A percentile compares a stretch with the other conserved stretches of the same genome.
Conservation (phyloP, 2,329 filamentous ascomycete species). For the Xylariaceae sp. region DNA sequence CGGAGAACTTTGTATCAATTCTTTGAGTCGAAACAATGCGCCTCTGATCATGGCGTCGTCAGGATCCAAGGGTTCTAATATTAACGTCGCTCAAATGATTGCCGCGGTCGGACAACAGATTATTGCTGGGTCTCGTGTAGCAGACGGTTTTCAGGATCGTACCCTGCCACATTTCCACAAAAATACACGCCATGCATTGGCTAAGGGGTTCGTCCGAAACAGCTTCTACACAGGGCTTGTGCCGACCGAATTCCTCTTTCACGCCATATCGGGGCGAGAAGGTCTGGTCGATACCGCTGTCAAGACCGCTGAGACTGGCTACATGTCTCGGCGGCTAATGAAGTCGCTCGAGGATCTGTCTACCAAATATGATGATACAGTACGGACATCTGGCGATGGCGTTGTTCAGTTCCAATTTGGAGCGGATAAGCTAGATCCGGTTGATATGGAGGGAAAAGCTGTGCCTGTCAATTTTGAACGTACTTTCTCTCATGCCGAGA, state of each 20-base stretch:
- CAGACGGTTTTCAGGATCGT: constrained; percentile 93
- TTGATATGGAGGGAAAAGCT: constrained; percentile 94
- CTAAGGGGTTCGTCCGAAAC: constrained; percentile 94
- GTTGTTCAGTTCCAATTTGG: constrained; percentile 98
- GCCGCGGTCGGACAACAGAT: constrained; percentile 96
- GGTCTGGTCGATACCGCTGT: constrained; percentile 97
- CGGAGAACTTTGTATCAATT: constrained; percentile 84
- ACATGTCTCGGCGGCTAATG: constrained; percentile 98
- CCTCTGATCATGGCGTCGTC: constrained; percentile 96
- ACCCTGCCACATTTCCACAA: constrained; percentile 94
- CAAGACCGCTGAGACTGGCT: constrained; percentile 97
- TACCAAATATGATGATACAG: constrained; percentile 89
- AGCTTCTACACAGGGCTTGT: constrained; percentile 92
- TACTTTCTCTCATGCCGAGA: constrained; percentile 78
- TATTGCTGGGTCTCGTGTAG: constrained; percentile 87
- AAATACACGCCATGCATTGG: constrained; percentile 83
- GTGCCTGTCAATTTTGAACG: constrained; percentile 89
- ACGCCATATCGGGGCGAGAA: constrained; percentile 97
- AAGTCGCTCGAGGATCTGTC: constrained; percentile 95
- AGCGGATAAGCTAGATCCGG: constrained; percentile 89
- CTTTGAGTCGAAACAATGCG: constrained; percentile 85
- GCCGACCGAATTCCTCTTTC: constrained; percentile 93
- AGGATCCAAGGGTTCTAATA: constrained; percentile 92
- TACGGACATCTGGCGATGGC: constrained; percentile 80
- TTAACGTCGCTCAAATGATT: constrained; percentile 99